These are phyloP conservation scores for Leccinum angustisporum DNA, from an alignment of 1,284 basidiomycete species.

Conservation along the genomic window DNA sequence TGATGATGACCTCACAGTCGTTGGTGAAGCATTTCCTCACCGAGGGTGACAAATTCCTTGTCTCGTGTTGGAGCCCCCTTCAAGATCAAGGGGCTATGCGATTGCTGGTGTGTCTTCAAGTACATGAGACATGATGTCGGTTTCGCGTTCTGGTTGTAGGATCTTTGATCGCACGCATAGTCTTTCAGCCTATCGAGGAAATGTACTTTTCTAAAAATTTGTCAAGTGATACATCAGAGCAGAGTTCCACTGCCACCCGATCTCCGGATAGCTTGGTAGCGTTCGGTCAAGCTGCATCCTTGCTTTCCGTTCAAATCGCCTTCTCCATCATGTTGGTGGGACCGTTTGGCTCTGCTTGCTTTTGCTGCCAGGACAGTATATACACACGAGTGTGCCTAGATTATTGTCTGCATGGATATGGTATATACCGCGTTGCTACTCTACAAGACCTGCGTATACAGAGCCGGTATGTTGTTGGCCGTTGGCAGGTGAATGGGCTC, in stretches of 20 bases:
- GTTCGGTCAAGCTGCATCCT: conserved; percentile 43
- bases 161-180: conserved; percentile 84
- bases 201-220: conserved; percentile 84
- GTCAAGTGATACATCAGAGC: conserved; percentile 21
- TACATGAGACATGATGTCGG: conserved; percentile 7
- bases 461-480: conserved; percentile 47
- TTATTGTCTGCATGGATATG: conserved; percentile 78
- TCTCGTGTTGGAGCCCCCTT: conserved; percentile 80
- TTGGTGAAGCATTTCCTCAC: conserved; percentile 93
- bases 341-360: conserved; percentile 72
- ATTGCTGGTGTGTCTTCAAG: conserved; percentile 68
- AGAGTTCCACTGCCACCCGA: not conserved
- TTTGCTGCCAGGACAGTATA: conserved; percentile 72
- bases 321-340: conserved; percentile 72
- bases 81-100: conserved; percentile 91
- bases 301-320: conserved; percentile 70
- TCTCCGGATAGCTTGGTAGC: not conserved
- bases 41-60: conserved; percentile 91
- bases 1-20: conserved; percentile 84
- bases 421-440: conserved; percentile 80
- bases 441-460: conserved; percentile 63
- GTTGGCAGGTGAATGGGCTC: conserved; percentile 5
- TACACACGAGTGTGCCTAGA: conserved; percentile 67
- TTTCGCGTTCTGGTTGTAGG: conserved; percentile 47
- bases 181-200: conserved; percentile 94